Conservation (phyloP, 371 early-diverging fungal genomes). For the Batkoa obscura region DNA sequence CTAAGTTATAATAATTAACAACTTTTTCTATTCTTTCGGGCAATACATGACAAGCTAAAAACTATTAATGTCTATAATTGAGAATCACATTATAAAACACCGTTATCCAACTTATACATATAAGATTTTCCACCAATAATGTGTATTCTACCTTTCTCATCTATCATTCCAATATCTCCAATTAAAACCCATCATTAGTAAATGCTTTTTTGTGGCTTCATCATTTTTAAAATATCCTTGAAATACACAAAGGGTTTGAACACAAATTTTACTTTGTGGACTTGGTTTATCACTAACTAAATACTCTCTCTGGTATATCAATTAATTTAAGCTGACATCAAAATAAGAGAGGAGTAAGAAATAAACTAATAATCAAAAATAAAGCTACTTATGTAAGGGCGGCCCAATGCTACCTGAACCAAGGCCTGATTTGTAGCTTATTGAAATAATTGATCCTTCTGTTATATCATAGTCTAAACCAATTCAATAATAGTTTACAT, state of each 20-base stretch:
- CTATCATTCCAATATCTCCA: constrained; percentile 83
- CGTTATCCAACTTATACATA: constrained; percentile 70
- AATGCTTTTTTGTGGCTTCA: constrained; percentile 49
- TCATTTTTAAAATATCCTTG: constrained; percentile 63
- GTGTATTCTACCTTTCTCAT: constrained; percentile 38
- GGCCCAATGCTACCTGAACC: constrained; percentile 52
- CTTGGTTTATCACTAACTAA: constrained; percentile 42
- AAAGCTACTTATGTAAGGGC: neutral
- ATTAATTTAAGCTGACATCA: constrained; percentile 70
- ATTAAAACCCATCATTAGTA: constrained; percentile 68
- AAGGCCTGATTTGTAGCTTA: constrained; percentile 22
- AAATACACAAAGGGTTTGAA: constrained; percentile 62
- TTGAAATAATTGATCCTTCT: constrained; percentile 45
- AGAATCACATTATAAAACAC: constrained; percentile 99
- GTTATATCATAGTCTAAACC: constrained; percentile 87
- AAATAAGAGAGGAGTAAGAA: too few species aligned
- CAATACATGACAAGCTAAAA: constrained; percentile 85
- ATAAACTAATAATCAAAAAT: neutral
- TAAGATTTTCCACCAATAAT: constrained; percentile 79
- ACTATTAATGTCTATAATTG: too few species aligned
- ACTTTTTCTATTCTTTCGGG: constrained; percentile 66
- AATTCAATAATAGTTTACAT: neutral
- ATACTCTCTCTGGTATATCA: constrained; percentile 83
- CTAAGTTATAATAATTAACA: constrained; percentile 11
- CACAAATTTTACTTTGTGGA: constrained; percentile 75